Conservation (phyloP, 2,329 filamentous ascomycete species). For the Juglanconis oblonga region DNA sequence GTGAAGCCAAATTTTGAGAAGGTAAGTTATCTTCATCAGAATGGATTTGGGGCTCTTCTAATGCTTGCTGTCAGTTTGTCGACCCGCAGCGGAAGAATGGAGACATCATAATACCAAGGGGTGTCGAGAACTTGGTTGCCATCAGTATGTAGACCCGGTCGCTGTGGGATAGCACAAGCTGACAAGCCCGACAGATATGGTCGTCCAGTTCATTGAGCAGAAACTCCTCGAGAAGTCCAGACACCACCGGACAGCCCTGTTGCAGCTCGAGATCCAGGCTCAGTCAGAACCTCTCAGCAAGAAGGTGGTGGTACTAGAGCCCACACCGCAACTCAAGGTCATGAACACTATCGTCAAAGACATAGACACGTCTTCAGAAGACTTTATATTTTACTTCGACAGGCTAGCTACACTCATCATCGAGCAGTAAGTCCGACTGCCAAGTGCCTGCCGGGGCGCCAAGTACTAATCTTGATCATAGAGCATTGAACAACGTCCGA, state of each 20-base stretch:
- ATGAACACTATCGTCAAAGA: constrained; percentile 92
- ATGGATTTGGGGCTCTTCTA: constrained; percentile 6
- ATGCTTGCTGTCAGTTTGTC: constrained; percentile 59
- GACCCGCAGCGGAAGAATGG: constrained; percentile 87
- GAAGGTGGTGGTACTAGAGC: constrained; percentile 70
- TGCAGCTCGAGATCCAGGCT: constrained; percentile 69
- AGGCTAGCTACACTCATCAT: constrained; percentile 80
- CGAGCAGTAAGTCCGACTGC: constrained; percentile 58
- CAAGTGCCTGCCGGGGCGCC: too few species aligned
- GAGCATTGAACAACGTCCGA: constrained; percentile 72
- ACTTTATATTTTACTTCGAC: constrained; percentile 98
- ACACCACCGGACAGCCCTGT: constrained; percentile 76
- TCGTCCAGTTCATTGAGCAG: constrained; percentile 87
- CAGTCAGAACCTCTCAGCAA: constrained; percentile 70
- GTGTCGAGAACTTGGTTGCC: constrained; percentile 90
- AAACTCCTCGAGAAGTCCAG: constrained; percentile 84
- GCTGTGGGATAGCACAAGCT: neutral
- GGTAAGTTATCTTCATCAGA: constrained; percentile 30
- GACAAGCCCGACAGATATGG: constrained; percentile 53
- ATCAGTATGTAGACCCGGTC: constrained; percentile 55
- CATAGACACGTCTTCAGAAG: constrained; percentile 73
- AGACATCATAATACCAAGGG: constrained; percentile 91
- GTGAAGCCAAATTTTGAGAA: constrained; percentile 97
- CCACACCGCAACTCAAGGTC: constrained; percentile 76
- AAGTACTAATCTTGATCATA: constrained; percentile 28